Evolutionary conservation across 768 basidiomycete species (phyloP).

Genomic region (Naganishia friedmannii): DNA sequence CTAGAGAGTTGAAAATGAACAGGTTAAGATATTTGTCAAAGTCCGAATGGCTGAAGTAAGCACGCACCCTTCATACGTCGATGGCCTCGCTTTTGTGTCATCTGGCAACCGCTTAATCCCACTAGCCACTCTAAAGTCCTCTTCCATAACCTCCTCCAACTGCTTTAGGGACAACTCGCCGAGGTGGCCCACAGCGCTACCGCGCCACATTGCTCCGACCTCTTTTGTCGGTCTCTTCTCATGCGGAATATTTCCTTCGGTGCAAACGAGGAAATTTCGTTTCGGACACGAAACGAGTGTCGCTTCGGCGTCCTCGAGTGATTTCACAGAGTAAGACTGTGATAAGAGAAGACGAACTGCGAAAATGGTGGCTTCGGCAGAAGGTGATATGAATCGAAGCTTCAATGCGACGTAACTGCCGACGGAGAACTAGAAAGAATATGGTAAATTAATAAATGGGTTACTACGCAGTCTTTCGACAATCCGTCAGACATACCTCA

Average conservation of each 20-base stretch:
- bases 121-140: slow-evolving; percentile 37
- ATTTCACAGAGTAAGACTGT: slow-evolving; percentile 41
- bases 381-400: slow-evolving; percentile 38
- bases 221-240: slow-evolving; percentile 37
- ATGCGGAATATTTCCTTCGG: slow-evolving; percentile 33
- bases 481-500: slow-evolving; percentile 38
- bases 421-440: slow-evolving; percentile 44
- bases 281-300: slow-evolving; percentile 32
- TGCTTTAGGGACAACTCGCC: slow-evolving; percentile 31
- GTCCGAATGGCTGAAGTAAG: background rate
- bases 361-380: slow-evolving; percentile 45
- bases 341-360: slow-evolving; percentile 40
- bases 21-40: background rate
- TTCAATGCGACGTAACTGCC: slow-evolving; percentile 39
- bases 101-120: slow-evolving; percentile 44
- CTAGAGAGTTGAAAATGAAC: slow-evolving; percentile 26
- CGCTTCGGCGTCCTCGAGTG: slow-evolving; percentile 42
- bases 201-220: slow-evolving; percentile 40
- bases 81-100: slow-evolving; percentile 46
- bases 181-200: slow-evolving; percentile 31
- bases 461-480: background rate
- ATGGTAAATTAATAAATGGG: background rate
- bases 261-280: slow-evolving; percentile 40
- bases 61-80: slow-evolving; percentile 45
- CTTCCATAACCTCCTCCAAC: slow-evolving; percentile 34